These are phyloP conservation scores for Singerocomus inundabilis DNA, from an alignment of 1,284 basidiomycete genomes.

Conservation along the genomic window DNA sequence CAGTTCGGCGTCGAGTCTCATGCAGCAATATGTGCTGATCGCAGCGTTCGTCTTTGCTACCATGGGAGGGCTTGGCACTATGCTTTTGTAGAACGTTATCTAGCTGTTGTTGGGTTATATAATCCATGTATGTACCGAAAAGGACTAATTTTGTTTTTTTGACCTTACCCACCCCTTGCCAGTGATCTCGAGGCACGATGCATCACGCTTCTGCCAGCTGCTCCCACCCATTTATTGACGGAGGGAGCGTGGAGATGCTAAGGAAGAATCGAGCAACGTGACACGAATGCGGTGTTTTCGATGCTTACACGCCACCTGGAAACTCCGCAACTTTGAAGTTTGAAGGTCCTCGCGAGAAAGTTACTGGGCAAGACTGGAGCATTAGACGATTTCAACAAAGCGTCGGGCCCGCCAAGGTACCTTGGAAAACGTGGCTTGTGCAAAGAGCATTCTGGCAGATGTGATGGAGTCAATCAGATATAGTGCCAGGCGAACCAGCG, in stretches of 20 bases:
- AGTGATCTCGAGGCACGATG: too few species aligned
- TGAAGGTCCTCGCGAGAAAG: not conserved
- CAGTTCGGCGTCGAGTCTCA: constrained; percentile 8
- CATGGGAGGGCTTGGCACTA: constrained; percentile 17
- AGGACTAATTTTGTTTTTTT: not conserved
- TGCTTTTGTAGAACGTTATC: constrained; percentile 12
- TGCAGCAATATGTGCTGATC: constrained; percentile 1
- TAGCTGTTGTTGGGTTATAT: not conserved
- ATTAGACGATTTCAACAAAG: not conserved
- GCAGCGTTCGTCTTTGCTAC: constrained; percentile 12
- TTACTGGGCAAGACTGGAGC: not conserved
- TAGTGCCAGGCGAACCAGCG: not conserved
- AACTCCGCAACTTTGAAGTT: not conserved
- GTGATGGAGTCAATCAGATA: not conserved
- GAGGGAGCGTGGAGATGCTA: not conserved
- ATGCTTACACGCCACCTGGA: constrained; percentile 2
- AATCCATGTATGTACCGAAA: not conserved
- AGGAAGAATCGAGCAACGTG: not conserved
- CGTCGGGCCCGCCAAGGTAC: not conserved
- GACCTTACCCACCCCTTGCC: too few species aligned
- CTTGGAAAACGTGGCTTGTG: constrained; percentile 2
- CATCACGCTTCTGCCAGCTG: too few species aligned
- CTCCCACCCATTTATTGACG: not conserved
- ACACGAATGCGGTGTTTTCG: constrained; percentile 6
- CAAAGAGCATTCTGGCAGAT: not conserved